Percentiles rank a stretch among this genome's conserved stretches.
Evolutionary conservation across 306 rosid species (phyloP).

Genomic region (Trifolium repens): DNA sequence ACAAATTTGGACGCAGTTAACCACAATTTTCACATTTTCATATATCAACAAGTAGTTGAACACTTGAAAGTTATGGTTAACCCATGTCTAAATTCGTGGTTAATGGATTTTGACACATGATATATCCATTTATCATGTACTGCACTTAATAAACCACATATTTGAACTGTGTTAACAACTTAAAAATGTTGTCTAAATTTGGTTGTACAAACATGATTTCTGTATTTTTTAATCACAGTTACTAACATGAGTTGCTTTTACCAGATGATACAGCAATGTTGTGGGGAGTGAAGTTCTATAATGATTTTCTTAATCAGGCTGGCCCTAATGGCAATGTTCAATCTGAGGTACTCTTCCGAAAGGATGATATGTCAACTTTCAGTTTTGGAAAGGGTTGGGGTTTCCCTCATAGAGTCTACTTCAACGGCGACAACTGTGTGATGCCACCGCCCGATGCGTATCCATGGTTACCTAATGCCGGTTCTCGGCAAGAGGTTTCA

Average conservation of each 20-base stretch:
- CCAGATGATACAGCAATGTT: constrained; percentile 94
- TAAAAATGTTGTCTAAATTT: too few species aligned
- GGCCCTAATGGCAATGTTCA: constrained; percentile 89
- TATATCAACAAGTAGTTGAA: not conserved
- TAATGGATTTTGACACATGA: not conserved
- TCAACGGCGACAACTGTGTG: constrained; percentile 88
- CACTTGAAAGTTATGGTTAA: not conserved
- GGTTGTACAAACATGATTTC: too few species aligned
- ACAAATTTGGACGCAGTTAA: not conserved
- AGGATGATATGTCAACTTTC: constrained; percentile 69
- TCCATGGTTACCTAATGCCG: constrained; percentile 72
- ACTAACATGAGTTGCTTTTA: constrained; percentile 36
- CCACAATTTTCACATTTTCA: not conserved
- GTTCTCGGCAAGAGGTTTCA: constrained; percentile 51
- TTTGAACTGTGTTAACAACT: too few species aligned
- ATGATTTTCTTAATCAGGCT: constrained; percentile 81
- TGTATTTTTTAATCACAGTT: not conserved
- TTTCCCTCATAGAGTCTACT: constrained; percentile 80
- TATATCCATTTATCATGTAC: not conserved
- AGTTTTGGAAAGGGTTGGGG: constrained; percentile 93
- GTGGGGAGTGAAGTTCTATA: constrained; percentile 88
- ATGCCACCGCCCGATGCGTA: constrained; percentile 92
- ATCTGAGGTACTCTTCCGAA: constrained; percentile 78
- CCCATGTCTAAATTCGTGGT: not conserved
- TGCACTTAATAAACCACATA: too few species aligned